Base-by-base conservation (phyloP, 129 eudicot genomes). In the Logfia minima region DNA sequence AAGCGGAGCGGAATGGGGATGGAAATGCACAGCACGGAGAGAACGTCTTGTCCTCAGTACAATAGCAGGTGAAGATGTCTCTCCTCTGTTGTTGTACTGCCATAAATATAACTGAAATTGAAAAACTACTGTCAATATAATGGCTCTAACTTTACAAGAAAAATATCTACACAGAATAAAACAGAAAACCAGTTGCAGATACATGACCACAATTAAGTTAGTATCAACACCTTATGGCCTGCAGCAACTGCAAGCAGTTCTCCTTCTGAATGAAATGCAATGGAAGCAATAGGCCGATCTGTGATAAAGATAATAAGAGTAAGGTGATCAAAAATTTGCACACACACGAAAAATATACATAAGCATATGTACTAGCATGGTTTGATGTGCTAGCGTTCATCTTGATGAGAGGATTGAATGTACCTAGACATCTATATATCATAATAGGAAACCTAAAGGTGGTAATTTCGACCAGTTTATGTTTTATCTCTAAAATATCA, bases 221-320 rank as follows among this genome's bases (percentile, higher is more conserved):
- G 76, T 68, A 76, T 74, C 43, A 76, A 75, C 69, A 88, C 94
- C 91, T 89, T 89, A 81, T 84, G 94, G 71, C 91, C 94, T 22
- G 94, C 87, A 60, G 91, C 94, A 61, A 89, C 89, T 16, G 94
- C 94, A 67, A 89, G 94, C 81, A 89, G 41, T 84, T 89, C 94
- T 48, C 91, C 94, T 84, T 86, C 91, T 14, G 94, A 84, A 83
- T 89, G 94, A 77, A 89, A 89, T 60, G 94, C 94, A 62, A 89
- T 86, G 66, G 94, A 89, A 78, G 94, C 94, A 79, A 89, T 86
- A 63, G 94, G 94, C 26, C 91, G 89, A 74, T 86, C 94, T 89
- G 84, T 32, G 43, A 68, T 41, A 72, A 35, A 72, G 52, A 59
- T 39, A 53, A 10, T 32, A 34, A 34, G 22, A 43, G 61, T 81